Percentiles rank a stretch among this genome's conserved stretches.
phyloP scores from a whole-genome alignment of 2,329 filamentous ascomycete species.

The Claviceps spartinae region DNA sequence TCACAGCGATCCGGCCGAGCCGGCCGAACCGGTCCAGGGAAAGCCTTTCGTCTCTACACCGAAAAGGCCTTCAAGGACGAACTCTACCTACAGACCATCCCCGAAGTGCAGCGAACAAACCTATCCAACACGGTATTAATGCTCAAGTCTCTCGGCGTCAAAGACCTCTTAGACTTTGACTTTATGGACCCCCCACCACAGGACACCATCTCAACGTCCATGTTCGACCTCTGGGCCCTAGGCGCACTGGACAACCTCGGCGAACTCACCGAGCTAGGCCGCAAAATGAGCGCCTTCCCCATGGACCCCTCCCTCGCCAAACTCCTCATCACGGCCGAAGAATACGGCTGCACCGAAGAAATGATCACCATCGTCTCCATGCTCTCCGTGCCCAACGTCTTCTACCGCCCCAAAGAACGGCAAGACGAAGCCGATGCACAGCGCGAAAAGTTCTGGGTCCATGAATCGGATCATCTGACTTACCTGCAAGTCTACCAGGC shows the following conservation, averaged over 20 bases:
- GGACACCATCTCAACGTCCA: conserved; percentile 91
- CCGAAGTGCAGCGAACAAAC: conserved; percentile 94
- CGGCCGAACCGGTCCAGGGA: conserved; percentile 86
- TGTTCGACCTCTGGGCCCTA: conserved; percentile 94
- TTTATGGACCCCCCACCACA: conserved; percentile 99
- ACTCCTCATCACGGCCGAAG: conserved; percentile 77
- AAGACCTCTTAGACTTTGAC: conserved; percentile 88
- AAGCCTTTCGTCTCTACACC: conserved; percentile 87
- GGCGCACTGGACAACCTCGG: conserved; percentile 90
- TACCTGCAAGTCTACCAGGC: conserved; percentile 91
- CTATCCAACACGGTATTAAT: conserved; percentile 88
- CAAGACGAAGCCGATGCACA: conserved; percentile 93
- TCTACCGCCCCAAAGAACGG: conserved; percentile 91
- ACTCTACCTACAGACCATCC: conserved; percentile 91
- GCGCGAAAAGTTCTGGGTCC: conserved; percentile 95
- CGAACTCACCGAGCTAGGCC: conserved; percentile 74
- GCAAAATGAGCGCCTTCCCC: conserved; percentile 91
- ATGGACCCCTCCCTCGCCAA: conserved; percentile 97
- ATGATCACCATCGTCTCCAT: conserved; percentile 98
- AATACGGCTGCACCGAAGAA: conserved; percentile 89
- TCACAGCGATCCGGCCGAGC: conserved; percentile 88
- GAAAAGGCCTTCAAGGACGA: conserved; percentile 93
- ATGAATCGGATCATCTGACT: conserved; percentile 92
- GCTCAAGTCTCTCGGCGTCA: conserved; percentile 86
- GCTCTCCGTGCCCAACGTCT: conserved; percentile 92